phyloP scores from a whole-genome alignment of 2,329 filamentous ascomycete species.

The Apiospora koreana region DNA sequence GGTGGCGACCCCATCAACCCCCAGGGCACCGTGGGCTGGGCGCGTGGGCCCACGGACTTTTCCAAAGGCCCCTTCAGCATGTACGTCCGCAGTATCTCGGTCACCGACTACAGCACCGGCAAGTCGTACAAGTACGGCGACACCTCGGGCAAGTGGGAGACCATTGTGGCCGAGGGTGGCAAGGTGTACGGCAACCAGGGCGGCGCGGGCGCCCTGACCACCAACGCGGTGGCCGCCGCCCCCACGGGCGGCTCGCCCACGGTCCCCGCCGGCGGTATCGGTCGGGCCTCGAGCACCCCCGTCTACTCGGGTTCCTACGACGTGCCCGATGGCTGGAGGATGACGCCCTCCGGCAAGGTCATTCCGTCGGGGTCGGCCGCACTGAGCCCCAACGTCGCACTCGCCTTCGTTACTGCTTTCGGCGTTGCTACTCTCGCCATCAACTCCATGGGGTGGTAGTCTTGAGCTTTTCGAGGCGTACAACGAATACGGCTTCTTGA shows the following conservation, averaged over 20 bases:
- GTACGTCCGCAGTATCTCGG: constrained; percentile 72
- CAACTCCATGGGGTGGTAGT: constrained; percentile 35
- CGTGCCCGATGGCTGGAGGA: constrained; percentile 78
- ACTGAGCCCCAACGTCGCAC: constrained; percentile 30
- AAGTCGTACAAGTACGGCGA: constrained; percentile 81
- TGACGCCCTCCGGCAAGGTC: constrained; percentile 77
- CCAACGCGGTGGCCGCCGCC: constrained; percentile 62
- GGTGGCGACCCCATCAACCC: constrained; percentile 83
- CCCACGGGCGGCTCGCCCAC: constrained; percentile 63
- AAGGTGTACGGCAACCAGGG: constrained; percentile 69
- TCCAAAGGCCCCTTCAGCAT: constrained; percentile 81
- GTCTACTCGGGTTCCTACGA: constrained; percentile 35
- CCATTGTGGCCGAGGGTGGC: constrained; percentile 81
- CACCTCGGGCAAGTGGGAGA: constrained; percentile 74
- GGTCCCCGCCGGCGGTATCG: constrained; percentile 71
- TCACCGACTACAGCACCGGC: constrained; percentile 93
- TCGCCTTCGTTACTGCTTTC: constrained; percentile 50
- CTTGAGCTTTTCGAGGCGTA: constrained; percentile 41
- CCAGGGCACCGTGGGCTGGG: constrained; percentile 85
- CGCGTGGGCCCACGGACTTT: constrained; percentile 84
- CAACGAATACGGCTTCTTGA: constrained; percentile 42
- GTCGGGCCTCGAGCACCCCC: constrained; percentile 53
- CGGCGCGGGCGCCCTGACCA: constrained; percentile 50
- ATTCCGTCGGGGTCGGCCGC: constrained; percentile 69
- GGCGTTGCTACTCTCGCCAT: constrained; percentile 40